Evolutionary conservation across 768 basidiomycete species (phyloP).

Genomic region (Candolleomyces aberdarensis): DNA sequence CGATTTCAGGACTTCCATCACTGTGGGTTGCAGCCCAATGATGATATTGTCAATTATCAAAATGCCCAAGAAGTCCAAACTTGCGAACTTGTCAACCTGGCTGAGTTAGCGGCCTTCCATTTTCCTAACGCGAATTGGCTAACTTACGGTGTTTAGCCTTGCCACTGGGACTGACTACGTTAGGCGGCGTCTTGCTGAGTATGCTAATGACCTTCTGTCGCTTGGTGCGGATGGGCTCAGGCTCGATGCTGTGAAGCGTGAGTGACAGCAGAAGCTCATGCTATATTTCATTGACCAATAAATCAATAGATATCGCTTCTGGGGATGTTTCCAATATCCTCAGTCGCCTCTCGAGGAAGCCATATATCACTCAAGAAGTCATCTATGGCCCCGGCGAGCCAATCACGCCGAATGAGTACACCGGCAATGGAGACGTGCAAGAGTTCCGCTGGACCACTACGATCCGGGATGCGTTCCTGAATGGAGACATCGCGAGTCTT

Average conservation of each 20-base stretch:
- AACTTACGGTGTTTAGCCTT: conserved; percentile 35
- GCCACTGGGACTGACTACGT: conserved; percentile 64
- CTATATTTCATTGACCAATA: too few relatives aligned
- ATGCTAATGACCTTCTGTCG: conserved; percentile 58
- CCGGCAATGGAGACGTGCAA: conserved; percentile 59
- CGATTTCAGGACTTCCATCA: conserved; percentile 53
- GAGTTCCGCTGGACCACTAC: conserved; percentile 67
- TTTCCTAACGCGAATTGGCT: not conserved
- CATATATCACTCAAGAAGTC: conserved; percentile 9
- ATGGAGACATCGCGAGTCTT: conserved; percentile 47
- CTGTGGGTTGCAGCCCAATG: conserved; percentile 50
- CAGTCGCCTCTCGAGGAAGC: too few relatives aligned
- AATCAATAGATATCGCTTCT: too few relatives aligned
- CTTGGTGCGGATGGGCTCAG: conserved; percentile 63
- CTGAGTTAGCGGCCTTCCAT: conserved; percentile 40
- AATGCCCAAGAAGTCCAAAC: conserved; percentile 56
- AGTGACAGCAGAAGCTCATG: too few relatives aligned
- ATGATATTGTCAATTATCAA: conserved; percentile 54
- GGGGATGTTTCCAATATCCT: too few relatives aligned
- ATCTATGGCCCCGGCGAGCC: conserved; percentile 51
- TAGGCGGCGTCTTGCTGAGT: conserved; percentile 47
- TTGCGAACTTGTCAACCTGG: conserved; percentile 48
- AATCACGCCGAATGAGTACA: conserved; percentile 55
- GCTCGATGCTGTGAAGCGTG: conserved; percentile 18
- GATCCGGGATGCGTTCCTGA: conserved; percentile 48